phyloP scores from a whole-genome alignment of 768 basidiomycete species.

The Leccinum rimulosum region DNA sequence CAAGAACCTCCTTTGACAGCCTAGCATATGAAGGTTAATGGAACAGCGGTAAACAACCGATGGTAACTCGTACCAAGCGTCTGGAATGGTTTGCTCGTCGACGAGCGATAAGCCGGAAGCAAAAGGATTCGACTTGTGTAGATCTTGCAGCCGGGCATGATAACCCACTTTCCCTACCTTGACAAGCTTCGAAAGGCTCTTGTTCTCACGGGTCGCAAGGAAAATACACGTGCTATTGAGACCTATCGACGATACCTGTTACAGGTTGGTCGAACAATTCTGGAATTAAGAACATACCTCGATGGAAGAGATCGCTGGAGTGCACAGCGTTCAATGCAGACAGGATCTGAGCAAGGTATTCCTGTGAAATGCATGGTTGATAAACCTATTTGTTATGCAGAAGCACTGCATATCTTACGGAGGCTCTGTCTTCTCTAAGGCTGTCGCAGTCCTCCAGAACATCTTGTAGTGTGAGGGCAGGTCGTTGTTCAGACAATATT shows the following conservation, averaged over 20 bases:
- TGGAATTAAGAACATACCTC: constrained; percentile 40
- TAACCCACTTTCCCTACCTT: constrained; percentile 76
- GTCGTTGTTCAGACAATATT: constrained; percentile 71
- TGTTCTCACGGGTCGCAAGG: constrained; percentile 50
- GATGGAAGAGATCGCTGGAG: constrained; percentile 63
- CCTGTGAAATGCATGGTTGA: constrained; percentile 39
- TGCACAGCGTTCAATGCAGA: constrained; percentile 69
- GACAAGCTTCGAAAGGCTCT: constrained; percentile 57
- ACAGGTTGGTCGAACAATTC: not conserved
- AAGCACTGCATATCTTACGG: constrained; percentile 40
- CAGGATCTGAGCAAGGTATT: constrained; percentile 72
- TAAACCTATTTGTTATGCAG: not conserved
- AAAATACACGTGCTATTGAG: constrained; percentile 61
- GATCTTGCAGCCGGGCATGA: constrained; percentile 68
- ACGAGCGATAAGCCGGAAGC: constrained; percentile 25
- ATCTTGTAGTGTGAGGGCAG: constrained; percentile 63
- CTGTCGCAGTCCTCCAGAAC: constrained; percentile 73
- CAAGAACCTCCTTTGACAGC: constrained; percentile 75
- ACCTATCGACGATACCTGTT: constrained; percentile 34
- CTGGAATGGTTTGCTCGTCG: constrained; percentile 27
- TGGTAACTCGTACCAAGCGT: constrained; percentile 23
- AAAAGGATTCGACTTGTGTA: constrained; percentile 85
- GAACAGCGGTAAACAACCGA: not conserved
- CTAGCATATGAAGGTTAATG: constrained; percentile 34
- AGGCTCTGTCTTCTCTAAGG: constrained; percentile 70